These are phyloP conservation scores for Aspergillus hiratsukae DNA, from an alignment of 2,329 filamentous ascomycete species.

Conservation along the genomic window DNA sequence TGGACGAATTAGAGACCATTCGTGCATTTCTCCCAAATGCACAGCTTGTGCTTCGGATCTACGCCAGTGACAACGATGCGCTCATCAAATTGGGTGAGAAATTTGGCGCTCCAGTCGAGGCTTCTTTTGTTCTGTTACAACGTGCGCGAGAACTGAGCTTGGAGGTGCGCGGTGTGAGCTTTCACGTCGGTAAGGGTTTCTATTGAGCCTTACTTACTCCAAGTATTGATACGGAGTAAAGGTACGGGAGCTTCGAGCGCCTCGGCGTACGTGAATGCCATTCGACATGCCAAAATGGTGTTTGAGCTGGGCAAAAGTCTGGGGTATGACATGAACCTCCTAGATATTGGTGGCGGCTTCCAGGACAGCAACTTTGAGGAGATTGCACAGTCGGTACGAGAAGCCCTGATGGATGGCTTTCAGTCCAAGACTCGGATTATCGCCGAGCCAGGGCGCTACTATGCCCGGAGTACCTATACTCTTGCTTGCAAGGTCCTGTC, in stretches of 20 bases:
- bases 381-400: conserved; percentile 9
- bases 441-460: conserved; percentile 24
- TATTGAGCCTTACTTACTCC: background rate
- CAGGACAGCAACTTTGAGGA: conserved; percentile 16
- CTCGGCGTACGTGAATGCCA: conserved; percentile 14
- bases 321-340: conserved; percentile 14
- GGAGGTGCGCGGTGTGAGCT: conserved; percentile 23
- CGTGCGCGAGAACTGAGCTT: conserved; percentile 19
- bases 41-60: conserved; percentile 18
- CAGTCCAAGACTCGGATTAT: conserved; percentile 12
- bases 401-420: conserved; percentile 1
- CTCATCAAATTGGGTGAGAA: conserved; percentile 5
- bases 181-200: conserved; percentile 24
- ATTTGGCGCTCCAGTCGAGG: background rate
- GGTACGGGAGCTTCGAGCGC: conserved; percentile 17
- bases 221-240: background rate
- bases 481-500: conserved; percentile 20
- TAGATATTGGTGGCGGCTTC: conserved; percentile 26
- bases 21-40: conserved; percentile 17
- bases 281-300: conserved; percentile 14
- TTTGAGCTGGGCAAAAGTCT: conserved; percentile 12
- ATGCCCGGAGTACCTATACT: conserved; percentile 19
- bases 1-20: conserved; percentile 24
- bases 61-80: conserved; percentile 3
- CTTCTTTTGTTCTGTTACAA: conserved; percentile 8